Evolutionary conservation across 345 rosid species (phyloP), one percentile per base, ranked within the genome.

Genomic region (Brassica incana): DNA sequence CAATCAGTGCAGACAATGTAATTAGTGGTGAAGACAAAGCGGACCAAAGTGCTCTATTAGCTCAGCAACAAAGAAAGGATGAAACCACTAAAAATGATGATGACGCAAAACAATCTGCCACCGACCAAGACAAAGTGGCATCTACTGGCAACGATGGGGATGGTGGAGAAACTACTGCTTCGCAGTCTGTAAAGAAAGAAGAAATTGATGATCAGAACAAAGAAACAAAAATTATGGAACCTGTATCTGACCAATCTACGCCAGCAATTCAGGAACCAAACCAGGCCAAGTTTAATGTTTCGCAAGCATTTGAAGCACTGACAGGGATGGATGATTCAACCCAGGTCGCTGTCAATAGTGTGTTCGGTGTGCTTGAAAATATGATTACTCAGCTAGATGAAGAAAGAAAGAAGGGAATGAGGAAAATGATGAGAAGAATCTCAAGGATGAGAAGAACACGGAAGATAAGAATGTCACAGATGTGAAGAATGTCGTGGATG

Each of bases 311-410:
- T 30, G 95, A 91, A 85, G 93, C 99, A 72, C 83, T 91, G 74
- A 84, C 98, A 35, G 98, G 93, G 77, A 89, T 95, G 83, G 97
- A 95, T 87, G 97, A 95, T 85, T 88, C 97, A 74, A 92, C 97
- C 36, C 99, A 92, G 83, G 89, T 91, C 71, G 99, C 99, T 77
- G 98, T 95, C 73, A 95, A 95, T 71, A 95, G 90, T 80, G 98
- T 92, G 77, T 92, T 91, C 56, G 98, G 97, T 76, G 99, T 92
- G 67, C 84, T 95, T 43, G 99, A 95, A 85, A 84, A 89, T 72
- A 88, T 95, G 92, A 91, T 95, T 76, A 43, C 90, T 76, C 93
- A 90, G 82, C 73, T 88, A 10, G 94, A 85, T 81, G 94, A 90
- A 78, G 91, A 76, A 81, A 87, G 14, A 86, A 75, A 50, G 77